phyloP scores from a whole-genome alignment of 1,139 yeast genomes.

The Debaryomyces udenii region DNA sequence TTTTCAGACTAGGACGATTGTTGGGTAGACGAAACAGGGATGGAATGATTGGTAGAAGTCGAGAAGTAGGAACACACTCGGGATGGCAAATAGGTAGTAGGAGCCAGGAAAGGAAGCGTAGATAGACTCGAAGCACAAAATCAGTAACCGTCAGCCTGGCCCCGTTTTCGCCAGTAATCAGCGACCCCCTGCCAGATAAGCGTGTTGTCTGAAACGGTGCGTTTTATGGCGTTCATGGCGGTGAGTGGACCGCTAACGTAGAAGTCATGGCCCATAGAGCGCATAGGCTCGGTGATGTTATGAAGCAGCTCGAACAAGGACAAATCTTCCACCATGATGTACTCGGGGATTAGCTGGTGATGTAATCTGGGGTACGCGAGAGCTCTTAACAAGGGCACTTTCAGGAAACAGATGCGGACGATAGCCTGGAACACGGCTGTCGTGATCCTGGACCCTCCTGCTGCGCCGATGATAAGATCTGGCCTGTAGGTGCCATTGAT shows the following conservation, averaged over 20 bases:
- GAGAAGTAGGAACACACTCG: no score
- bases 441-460: slow-evolving; percentile 92
- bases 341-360: slow-evolving; percentile 85
- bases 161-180: slow-evolving; percentile 50
- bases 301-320: slow-evolving; percentile 32
- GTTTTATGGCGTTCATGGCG: slow-evolving; percentile 46
- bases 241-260: slow-evolving; percentile 41
- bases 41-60: no score
- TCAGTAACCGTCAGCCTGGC: slow-evolving; percentile 46
- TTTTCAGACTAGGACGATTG: no score
- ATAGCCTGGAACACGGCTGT: slow-evolving; percentile 84
- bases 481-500: slow-evolving; percentile 45
- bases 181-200: slow-evolving; percentile 41
- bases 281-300: slow-evolving; percentile 15
- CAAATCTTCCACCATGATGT: slow-evolving; percentile 58
- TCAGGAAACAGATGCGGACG: slow-evolving; percentile 60
- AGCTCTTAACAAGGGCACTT: slow-evolving; percentile 62
- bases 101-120: not conserved
- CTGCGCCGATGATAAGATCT: slow-evolving; percentile 82
- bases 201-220: slow-evolving; percentile 16
- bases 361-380: slow-evolving; percentile 82
- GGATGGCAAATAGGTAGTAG: no score
- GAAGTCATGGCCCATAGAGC: slow-evolving; percentile 32
- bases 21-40: no score
- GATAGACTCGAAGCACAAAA: not conserved